A percentile compares a stretch with the other conserved stretches of the same genome.
Evolutionary conservation across 2,329 filamentous ascomycete genomes (phyloP).

Genomic region (Aspergillus tubingensis): DNA sequence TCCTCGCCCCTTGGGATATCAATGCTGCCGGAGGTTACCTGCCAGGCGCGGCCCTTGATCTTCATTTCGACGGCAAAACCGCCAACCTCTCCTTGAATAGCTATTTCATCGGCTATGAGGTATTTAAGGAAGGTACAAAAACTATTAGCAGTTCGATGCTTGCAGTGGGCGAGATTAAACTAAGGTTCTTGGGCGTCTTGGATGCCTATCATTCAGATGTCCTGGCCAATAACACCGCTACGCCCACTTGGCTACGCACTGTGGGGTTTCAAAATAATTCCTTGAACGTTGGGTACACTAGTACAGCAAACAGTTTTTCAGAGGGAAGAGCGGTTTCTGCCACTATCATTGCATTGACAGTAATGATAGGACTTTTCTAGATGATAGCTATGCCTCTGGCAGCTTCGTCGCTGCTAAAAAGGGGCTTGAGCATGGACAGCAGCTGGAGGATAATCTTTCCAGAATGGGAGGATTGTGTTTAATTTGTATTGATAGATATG

Average conservation of each 20-base stretch:
- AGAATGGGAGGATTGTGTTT: no score
- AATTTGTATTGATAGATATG: no score
- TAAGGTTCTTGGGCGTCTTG: conserved; percentile 13
- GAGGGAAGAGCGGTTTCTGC: no score
- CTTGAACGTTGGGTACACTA: conserved; percentile 13
- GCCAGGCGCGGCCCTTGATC: background rate
- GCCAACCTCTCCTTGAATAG: conserved; percentile 4
- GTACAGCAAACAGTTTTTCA: background rate
- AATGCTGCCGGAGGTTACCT: no score
- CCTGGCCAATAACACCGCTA: conserved; percentile 10
- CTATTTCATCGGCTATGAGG: background rate
- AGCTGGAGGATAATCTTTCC: no score
- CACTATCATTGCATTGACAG: no score
- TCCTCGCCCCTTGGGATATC: background rate
- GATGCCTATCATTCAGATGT: conserved; percentile 22
- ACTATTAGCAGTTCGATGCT: no score
- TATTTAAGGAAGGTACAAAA: no score
- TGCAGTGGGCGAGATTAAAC: background rate
- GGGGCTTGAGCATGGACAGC: no score
- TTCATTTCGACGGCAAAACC: conserved; percentile 9
- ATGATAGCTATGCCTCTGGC: no score
- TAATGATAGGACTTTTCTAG: no score
- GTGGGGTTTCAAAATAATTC: conserved; percentile 23
- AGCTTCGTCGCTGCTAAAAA: no score
- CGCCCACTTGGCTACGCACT: conserved; percentile 16